phyloP scores from a whole-genome alignment of 2,329 filamentous ascomycete genomes.

The Diplodia sapinea region DNA sequence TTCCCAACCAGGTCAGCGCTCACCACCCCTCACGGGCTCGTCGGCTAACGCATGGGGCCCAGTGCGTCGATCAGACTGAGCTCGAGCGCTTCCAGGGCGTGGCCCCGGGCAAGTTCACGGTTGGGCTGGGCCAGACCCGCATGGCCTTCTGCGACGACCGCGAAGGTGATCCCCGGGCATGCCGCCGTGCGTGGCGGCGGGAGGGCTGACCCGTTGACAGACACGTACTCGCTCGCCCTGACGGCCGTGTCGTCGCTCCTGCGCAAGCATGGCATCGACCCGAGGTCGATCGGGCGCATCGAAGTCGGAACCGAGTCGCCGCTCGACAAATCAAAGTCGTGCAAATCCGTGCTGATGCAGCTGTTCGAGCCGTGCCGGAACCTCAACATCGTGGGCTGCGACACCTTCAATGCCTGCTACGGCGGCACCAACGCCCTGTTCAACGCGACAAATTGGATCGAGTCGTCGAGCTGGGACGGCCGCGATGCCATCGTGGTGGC shows the following conservation, averaged over 20 bases:
- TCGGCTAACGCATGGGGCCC: not conserved
- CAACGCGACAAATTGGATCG: slow-evolving; percentile 61
- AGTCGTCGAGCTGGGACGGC: slow-evolving; percentile 61
- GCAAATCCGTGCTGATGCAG: slow-evolving; percentile 62
- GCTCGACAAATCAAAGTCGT: slow-evolving; percentile 62
- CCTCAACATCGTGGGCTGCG: slow-evolving; percentile 60
- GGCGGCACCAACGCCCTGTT: slow-evolving; percentile 61
- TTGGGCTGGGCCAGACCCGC: not conserved
- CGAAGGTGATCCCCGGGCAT: not conserved
- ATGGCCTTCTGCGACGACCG: not conserved
- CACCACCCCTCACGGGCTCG: not conserved
- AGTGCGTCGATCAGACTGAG: not conserved
- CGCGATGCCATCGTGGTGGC: slow-evolving; percentile 59
- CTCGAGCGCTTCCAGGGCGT: not conserved
- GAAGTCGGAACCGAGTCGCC: slow-evolving; percentile 62
- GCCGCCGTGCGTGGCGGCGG: too few species aligned
- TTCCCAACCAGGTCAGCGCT: not conserved
- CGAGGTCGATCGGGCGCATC: slow-evolving; percentile 57
- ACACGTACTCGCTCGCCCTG: slow-evolving; percentile 61
- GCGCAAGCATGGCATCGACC: slow-evolving; percentile 59
- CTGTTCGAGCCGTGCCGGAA: too few species aligned
- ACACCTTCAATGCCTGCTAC: slow-evolving; percentile 62
- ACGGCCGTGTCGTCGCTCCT: slow-evolving; percentile 59
- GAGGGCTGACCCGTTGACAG: too few species aligned
- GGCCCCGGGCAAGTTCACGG: not conserved